A percentile compares a stretch with the other conserved stretches of the same genome.
Evolutionary conservation across 1,284 basidiomycete species (phyloP).

Genomic region (Ganoderma resinaceum): DNA sequence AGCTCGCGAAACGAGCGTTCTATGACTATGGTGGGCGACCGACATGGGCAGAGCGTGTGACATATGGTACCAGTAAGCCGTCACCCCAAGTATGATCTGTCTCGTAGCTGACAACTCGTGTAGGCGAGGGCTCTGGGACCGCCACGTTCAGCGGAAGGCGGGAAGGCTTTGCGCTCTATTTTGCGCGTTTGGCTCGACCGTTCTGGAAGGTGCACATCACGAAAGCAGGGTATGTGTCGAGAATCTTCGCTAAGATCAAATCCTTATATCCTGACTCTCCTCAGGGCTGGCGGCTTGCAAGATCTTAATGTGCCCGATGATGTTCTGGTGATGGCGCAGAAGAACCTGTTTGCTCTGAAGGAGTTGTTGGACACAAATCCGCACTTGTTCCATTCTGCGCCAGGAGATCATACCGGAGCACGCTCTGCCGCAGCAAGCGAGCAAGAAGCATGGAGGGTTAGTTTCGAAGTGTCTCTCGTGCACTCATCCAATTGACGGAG

Average conservation of each 20-base stretch:
- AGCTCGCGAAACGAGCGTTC: constrained; percentile 80
- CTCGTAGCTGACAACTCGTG: constrained; percentile 1
- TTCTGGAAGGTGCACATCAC: constrained; percentile 89
- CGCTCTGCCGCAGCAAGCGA: constrained; percentile 63
- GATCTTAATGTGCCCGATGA: constrained; percentile 69
- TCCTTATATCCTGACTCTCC: neutral
- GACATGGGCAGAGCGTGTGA: constrained; percentile 79
- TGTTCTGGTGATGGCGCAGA: constrained; percentile 73
- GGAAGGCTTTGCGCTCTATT: constrained; percentile 89
- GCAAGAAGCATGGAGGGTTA: constrained; percentile 86
- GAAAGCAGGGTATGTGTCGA: constrained; percentile 55
- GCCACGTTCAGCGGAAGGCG: constrained; percentile 88
- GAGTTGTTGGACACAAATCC: constrained; percentile 81
- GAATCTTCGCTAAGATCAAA: neutral
- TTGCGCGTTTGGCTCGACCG: constrained; percentile 85
- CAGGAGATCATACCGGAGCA: constrained; percentile 65
- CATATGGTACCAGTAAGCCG: constrained; percentile 62
- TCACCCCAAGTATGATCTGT: neutral
- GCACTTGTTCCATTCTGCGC: constrained; percentile 79
- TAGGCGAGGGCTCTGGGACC: constrained; percentile 74
- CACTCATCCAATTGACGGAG: constrained; percentile 5
- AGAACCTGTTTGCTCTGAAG: constrained; percentile 80
- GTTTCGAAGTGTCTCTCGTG: constrained; percentile 16
- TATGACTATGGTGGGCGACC: constrained; percentile 87
- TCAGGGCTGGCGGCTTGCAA: constrained; percentile 47